phyloP scores from a whole-genome alignment of 768 basidiomycete genomes.

The Mrakia blollopis region DNA sequence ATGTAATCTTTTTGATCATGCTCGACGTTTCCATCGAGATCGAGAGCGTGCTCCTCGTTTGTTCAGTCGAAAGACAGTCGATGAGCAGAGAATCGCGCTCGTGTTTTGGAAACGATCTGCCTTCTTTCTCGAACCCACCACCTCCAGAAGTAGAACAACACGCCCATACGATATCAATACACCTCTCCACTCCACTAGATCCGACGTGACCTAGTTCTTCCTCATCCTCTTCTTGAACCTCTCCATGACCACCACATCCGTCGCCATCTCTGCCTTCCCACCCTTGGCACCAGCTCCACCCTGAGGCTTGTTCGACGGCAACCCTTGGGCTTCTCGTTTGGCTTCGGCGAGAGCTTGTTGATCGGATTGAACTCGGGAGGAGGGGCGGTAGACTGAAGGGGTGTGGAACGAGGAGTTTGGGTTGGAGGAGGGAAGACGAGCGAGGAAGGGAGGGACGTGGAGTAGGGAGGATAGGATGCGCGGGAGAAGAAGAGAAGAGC shows the following conservation, averaged over 20 bases:
- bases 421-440: not conserved
- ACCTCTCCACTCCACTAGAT: not conserved
- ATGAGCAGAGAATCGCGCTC: no score
- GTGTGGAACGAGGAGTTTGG: no score
- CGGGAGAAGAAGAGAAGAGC: not conserved
- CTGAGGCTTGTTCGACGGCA: constrained; percentile 48
- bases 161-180: no score
- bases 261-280: constrained; percentile 66
- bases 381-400: constrained; percentile 76
- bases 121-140: no score
- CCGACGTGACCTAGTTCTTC: constrained; percentile 15
- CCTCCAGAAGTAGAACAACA: no score
- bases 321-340: constrained; percentile 76
- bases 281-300: constrained; percentile 41
- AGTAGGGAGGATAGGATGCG: constrained; percentile 51
- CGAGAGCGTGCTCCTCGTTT: no score
- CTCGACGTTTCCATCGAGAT: no score
- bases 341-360: constrained; percentile 79
- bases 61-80: no score
- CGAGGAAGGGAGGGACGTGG: not conserved
- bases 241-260: constrained; percentile 83
- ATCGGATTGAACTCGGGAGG: constrained; percentile 76
- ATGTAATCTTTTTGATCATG: no score
- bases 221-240: constrained; percentile 92
- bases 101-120: no score